Percentiles rank a stretch among this genome's conserved stretches.
phyloP scores from a whole-genome alignment of 75 land plant genomes.

The Larix kaempferi region DNA sequence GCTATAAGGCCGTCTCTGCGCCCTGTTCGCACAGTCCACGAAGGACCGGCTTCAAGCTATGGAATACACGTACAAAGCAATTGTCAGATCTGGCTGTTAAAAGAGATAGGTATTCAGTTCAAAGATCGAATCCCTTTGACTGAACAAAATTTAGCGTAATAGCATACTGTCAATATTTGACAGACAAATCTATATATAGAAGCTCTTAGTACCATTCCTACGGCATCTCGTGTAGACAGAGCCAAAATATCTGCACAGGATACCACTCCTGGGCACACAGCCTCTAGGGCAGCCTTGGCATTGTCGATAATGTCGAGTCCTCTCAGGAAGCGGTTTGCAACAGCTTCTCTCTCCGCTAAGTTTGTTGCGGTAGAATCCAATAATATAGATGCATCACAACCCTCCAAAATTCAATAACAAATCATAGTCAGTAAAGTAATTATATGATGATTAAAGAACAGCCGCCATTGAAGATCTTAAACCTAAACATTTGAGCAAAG shows the following conservation, averaged over 20 bases:
- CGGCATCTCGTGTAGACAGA: conserved; percentile 22
- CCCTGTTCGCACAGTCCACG: conserved; percentile 16
- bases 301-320: conserved; percentile 21
- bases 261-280: conserved; percentile 16
- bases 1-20: conserved; percentile 14
- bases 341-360: conserved; percentile 17
- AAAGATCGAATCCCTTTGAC: no score
- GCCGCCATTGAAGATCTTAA: no score
- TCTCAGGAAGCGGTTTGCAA: conserved; percentile 11
- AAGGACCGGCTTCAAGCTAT: conserved; percentile 17
- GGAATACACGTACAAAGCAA: no score
- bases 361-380: conserved; percentile 17
- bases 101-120: no score
- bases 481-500: no score
- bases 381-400: conserved; percentile 21
- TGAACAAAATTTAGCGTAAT: no score
- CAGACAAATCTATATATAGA: no score
- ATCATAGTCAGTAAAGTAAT: no score
- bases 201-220: neutral
- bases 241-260: conserved; percentile 28
- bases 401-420: conserved; percentile 1
- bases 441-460: no score
- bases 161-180: no score
- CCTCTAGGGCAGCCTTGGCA: conserved; percentile 16
- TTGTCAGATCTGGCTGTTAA: no score